Base-by-base conservation (phyloP, 495 filamentous ascomycete genomes). In the Penicillium lagena region DNA sequence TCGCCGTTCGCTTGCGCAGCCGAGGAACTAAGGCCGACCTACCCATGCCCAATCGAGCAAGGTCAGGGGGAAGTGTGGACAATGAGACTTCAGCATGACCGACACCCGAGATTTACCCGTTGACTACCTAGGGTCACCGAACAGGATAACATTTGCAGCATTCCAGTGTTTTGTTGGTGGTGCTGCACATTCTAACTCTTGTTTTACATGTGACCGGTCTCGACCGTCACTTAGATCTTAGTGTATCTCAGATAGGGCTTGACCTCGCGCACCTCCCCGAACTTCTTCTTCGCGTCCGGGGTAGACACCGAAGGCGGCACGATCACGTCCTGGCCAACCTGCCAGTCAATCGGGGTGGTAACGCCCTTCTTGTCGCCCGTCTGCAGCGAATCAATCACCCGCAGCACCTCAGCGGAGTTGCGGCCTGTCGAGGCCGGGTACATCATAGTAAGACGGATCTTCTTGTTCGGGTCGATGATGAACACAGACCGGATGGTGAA, bases 401-500 rank as follows among this genome's bases (percentile, higher is more conserved):
- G 88, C 49, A 98, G 81, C 43, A 98, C 87, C 73, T 97, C 93
- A 54, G 89, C 90, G 45, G 88, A 86, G 75, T 97, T 98, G 58
- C 93, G 89, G 62, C 93, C 94, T 28, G 94, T 97, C 35, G 89
- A 96, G 45, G 94, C 93, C 12, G 94, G 94, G 79, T 96, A 98
- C 55, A 90, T 85, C 50, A 97, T 79, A 67, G 95, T 96, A 59
- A 89, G 82, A 58, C 93, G 89, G 69, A 97, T 96, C 56, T 83
- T 90, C 82, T 97, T 96, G 79, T 85, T 95, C 44, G 93, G 94
- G 76, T 97, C 93, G 67, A 98, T 94, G 75, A 97, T 76, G 79
- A 97, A 98, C 69, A 97, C 94, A 52, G 89, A 95, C 62, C 93
- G 90, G 76, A 98, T 96, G 63, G 93, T 97, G 73, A 97, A 95